Evolutionary conservation across 116 monocot species (phyloP).

Genomic region (Cymodocea nodosa): DNA sequence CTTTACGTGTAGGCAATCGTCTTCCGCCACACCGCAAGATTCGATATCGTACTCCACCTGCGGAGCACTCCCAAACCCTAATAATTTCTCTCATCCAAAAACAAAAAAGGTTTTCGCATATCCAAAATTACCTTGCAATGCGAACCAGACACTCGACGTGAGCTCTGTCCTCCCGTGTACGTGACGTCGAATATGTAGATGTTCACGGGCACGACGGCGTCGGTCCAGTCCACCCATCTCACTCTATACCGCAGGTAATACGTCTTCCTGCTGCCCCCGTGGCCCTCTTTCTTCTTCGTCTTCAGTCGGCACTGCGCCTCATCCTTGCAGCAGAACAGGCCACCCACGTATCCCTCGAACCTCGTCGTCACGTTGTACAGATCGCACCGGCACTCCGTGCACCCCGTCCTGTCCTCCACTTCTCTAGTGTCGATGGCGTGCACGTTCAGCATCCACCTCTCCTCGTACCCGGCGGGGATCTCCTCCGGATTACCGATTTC

Average conservation of each 20-base stretch:
- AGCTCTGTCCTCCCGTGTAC: conserved; percentile 9
- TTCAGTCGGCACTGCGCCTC: conserved; percentile 33
- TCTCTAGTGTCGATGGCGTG: conserved; percentile 83
- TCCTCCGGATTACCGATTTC: conserved; percentile 45
- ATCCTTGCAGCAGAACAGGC: conserved; percentile 70
- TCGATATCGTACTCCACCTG: conserved; percentile 61
- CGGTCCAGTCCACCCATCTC: conserved; percentile 58
- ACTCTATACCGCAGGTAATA: conserved; percentile 64
- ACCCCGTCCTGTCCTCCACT: conserved; percentile 47
- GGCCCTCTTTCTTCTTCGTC: conserved; percentile 17
- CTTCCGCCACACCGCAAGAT: conserved; percentile 19
- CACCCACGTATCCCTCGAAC: conserved; percentile 39
- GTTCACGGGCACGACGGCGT: conserved; percentile 45
- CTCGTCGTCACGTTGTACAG: conserved; percentile 64
- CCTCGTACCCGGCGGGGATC: conserved; percentile 50
- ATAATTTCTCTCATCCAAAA: too few species aligned
- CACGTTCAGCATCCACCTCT: conserved; percentile 68
- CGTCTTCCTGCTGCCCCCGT: conserved; percentile 17
- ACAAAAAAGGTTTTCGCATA: background rate
- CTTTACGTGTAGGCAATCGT: conserved; percentile 34
- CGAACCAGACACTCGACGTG: background rate
- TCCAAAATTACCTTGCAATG: conserved; percentile 35
- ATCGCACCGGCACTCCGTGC: conserved; percentile 72
- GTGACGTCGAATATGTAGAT: conserved; percentile 78
- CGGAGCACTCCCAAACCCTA: too few species aligned